phyloP scores from a whole-genome alignment of 345 rosid genomes.

The Salix brachista region DNA sequence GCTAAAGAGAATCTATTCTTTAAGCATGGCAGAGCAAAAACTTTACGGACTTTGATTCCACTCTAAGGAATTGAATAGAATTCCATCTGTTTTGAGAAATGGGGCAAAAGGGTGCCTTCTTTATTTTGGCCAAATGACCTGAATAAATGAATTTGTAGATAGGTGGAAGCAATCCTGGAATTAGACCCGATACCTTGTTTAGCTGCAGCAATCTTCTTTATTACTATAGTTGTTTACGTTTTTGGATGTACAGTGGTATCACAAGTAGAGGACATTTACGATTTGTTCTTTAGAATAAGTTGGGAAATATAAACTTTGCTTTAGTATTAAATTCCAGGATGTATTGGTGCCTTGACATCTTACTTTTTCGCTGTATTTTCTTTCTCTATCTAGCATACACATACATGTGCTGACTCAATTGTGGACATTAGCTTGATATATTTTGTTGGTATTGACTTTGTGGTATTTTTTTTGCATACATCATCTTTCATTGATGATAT shows the following conservation, averaged over 20 bases:
- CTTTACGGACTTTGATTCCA: neutral
- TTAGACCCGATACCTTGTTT: neutral
- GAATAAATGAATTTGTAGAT: neutral
- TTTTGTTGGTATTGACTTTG: neutral
- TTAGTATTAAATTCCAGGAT: neutral
- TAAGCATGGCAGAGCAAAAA: neutral
- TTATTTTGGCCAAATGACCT: neutral
- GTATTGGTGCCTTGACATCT: neutral
- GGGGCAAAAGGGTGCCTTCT: neutral
- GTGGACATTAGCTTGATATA: neutral
- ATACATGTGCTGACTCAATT: neutral
- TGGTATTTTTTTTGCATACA: neutral
- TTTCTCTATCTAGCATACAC: neutral
- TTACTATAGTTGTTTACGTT: neutral
- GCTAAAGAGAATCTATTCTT: neutral
- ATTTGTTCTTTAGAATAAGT: no score
- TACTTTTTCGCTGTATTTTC: neutral
- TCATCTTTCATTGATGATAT: neutral
- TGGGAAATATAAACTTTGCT: neutral
- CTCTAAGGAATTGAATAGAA: neutral
- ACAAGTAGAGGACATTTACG: no score
- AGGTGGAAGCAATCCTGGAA: neutral
- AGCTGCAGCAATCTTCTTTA: neutral
- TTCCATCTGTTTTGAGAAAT: neutral
- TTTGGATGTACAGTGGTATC: no score